Conservation (phyloP, 768 basidiomycete genomes). For the Trametes cinnabarina region DNA sequence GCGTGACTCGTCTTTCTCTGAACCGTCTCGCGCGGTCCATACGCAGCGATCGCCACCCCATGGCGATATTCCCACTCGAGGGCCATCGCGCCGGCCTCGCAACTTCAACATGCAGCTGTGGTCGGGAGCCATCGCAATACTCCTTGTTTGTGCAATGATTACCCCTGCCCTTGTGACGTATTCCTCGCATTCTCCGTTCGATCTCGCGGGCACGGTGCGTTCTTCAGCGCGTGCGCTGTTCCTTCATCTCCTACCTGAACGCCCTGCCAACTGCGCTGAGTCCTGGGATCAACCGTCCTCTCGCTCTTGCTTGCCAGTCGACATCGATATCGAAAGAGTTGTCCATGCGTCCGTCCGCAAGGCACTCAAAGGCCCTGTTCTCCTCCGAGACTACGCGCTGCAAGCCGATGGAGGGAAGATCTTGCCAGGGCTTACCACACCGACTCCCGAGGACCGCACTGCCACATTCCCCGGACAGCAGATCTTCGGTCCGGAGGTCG, state of each 20-base stretch:
- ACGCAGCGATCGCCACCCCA: neutral
- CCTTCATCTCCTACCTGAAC: no score
- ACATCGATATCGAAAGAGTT: neutral
- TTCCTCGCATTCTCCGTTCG: no score
- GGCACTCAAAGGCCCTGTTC: neutral
- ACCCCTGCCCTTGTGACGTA: no score
- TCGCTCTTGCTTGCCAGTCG: neutral
- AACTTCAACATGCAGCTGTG: no score
- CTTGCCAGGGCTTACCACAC: neutral
- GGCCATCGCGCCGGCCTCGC: neutral
- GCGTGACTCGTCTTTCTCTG: neutral
- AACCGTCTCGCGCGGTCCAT: neutral
- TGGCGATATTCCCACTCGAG: neutral
- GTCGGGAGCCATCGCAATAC: no score
- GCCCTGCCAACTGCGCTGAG: no score
- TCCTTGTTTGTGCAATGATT: no score
- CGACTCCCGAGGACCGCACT: neutral
- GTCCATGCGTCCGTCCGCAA: neutral
- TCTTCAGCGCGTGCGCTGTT: no score
- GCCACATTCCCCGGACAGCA: neutral
- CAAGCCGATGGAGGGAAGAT: neutral
- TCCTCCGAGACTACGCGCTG: neutral
- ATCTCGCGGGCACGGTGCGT: no score
- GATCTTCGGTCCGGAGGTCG: neutral
- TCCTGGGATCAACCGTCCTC: neutral